phyloP scores from a whole-genome alignment of 768 basidiomycete species.

The Mycena leptocephala region DNA sequence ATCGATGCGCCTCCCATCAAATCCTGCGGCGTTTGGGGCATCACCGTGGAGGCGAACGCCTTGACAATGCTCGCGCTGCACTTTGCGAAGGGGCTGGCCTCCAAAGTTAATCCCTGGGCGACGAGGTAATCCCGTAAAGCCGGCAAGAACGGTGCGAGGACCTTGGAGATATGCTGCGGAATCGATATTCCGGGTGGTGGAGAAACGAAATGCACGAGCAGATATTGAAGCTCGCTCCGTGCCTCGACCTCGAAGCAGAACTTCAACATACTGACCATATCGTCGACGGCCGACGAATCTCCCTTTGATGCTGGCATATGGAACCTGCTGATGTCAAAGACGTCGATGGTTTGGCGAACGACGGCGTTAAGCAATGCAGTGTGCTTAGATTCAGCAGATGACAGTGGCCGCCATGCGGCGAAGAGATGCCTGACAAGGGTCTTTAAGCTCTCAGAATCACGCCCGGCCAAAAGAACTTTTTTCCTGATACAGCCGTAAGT shows the following conservation, averaged over 20 bases:
- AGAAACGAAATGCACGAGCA: neutral
- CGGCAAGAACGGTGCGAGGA: constrained; percentile 3
- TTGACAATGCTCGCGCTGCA: neutral
- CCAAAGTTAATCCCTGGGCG: neutral
- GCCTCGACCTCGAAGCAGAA: constrained; percentile 9
- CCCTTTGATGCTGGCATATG: neutral
- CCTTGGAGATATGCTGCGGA: neutral
- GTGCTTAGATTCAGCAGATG: neutral
- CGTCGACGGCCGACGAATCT: neutral
- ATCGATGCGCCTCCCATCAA: neutral
- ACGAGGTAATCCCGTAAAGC: neutral
- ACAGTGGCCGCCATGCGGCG: neutral
- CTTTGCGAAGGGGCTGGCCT: neutral
- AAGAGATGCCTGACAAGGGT: neutral
- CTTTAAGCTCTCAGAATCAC: neutral
- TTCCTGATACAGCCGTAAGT: neutral
- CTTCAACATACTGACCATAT: constrained; percentile 1
- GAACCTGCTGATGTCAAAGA: neutral
- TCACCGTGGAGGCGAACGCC: neutral
- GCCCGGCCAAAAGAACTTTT: neutral
- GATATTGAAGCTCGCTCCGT: neutral
- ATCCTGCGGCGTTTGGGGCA: neutral
- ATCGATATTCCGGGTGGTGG: neutral
- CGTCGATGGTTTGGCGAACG: constrained; percentile 10
- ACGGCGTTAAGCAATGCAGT: neutral